Percentiles rank a stretch among this genome's conserved stretches.
These are phyloP conservation scores for Pterocarpus santalinus DNA, from an alignment of 306 rosid genomes.

Conservation along the genomic window DNA sequence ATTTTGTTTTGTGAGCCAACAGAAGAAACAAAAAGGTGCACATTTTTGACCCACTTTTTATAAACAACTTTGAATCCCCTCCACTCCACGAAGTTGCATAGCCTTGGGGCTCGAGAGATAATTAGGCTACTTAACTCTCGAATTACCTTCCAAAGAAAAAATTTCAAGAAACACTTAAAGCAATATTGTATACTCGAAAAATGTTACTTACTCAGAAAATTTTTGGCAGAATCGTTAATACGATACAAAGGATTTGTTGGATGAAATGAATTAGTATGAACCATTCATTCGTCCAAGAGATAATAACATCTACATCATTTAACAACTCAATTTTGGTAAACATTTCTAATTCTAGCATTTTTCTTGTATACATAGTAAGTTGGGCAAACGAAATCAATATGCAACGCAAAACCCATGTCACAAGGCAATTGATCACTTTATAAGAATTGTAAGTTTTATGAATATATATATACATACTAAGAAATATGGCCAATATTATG, in stretches of 20 bases:
- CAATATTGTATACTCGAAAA: neutral
- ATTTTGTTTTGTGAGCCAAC: neutral
- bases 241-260: too few relatives aligned
- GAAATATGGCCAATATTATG: conserved; percentile 11
- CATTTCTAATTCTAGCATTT: too few relatives aligned
- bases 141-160: conserved; percentile 47
- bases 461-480: neutral
- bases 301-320: too few relatives aligned
- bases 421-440: neutral
- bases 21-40: neutral
- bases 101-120: conserved; percentile 79
- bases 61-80: conserved; percentile 94
- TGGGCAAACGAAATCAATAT: neutral
- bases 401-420: conserved; percentile 10
- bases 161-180: neutral
- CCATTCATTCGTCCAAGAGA: too few relatives aligned
- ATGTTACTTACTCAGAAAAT: too few relatives aligned
- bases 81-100: conserved; percentile 96
- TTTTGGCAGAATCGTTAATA: too few relatives aligned
- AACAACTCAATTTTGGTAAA: too few relatives aligned
- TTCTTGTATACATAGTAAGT: neutral
- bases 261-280: too few relatives aligned
- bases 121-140: conserved; percentile 78
- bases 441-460: neutral
- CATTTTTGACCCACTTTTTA: conserved; percentile 63